Evolutionary conservation across 805 yeast species (phyloP).

Genomic region (Starmerella tilneyi): DNA sequence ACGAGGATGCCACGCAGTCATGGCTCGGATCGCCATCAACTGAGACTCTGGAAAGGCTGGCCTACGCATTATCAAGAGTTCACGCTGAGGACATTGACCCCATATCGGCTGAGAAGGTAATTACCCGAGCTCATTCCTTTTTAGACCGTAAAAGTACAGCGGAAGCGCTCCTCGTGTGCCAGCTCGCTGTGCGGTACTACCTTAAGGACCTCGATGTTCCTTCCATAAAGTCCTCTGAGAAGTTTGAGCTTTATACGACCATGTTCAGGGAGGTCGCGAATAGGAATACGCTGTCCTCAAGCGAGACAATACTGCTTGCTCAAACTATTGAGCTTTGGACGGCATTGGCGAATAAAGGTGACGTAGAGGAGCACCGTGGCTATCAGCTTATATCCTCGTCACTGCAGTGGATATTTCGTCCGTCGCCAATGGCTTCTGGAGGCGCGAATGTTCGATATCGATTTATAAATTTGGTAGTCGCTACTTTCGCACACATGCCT

Average conservation of each 20-base stretch:
- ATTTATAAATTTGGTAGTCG: constrained; percentile 2
- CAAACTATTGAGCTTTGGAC: constrained; percentile 9
- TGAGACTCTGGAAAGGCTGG: neutral
- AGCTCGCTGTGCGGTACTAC: constrained; percentile 2
- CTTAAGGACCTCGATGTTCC: neutral
- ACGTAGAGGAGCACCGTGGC: constrained; percentile 10
- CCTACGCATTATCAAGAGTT: constrained; percentile 1
- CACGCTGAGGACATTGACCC: constrained; percentile 8
- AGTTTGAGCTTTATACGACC: constrained; percentile 1
- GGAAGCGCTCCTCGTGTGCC: neutral
- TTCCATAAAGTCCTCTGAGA: neutral
- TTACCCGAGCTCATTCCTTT: neutral
- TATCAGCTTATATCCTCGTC: constrained; percentile 9
- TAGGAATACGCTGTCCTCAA: neutral
- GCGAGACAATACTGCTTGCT: neutral
- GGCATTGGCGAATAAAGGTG: neutral
- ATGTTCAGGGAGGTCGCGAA: constrained; percentile 1
- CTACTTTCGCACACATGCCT: constrained; percentile 2
- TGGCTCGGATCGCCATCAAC: neutral
- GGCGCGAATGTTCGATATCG: neutral
- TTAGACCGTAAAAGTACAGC: neutral
- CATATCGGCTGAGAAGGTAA: constrained; percentile 1
- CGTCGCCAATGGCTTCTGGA: neutral
- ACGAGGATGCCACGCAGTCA: neutral
- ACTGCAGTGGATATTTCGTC: constrained; percentile 9